Percentiles rank a stretch among this genome's conserved stretches.
Evolutionary conservation across 257 asterid species (phyloP).

Genomic region (Solanum virginianum): DNA sequence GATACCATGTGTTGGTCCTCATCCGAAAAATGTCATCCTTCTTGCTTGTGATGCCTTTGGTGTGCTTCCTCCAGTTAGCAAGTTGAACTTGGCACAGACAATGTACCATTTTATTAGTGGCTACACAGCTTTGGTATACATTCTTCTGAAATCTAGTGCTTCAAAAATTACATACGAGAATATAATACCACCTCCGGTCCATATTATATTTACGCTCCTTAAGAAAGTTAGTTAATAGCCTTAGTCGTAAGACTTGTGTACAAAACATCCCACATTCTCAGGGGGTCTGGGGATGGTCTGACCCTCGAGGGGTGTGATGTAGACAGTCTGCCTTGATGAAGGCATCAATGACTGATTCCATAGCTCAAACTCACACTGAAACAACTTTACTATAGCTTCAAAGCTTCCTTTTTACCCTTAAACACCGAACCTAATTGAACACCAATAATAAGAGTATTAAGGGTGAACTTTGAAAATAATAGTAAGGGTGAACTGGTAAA

Average conservation of each 20-base stretch:
- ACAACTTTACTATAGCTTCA: neutral
- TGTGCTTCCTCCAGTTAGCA: constrained; percentile 95
- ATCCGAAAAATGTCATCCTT: constrained; percentile 79
- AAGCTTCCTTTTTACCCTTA: neutral
- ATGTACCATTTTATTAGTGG: constrained; percentile 98
- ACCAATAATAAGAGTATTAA: neutral
- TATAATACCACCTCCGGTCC: too few species aligned
- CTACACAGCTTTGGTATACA: constrained; percentile 72
- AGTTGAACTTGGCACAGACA: constrained; percentile 66
- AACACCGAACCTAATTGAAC: neutral
- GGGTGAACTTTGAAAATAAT: neutral
- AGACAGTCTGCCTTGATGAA: neutral
- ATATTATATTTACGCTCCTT: too few species aligned
- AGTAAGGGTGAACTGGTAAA: too few species aligned
- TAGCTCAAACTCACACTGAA: too few species aligned
- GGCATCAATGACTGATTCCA: neutral
- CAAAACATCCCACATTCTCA: neutral
- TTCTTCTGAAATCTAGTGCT: neutral
- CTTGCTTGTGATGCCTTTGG: constrained; percentile 94
- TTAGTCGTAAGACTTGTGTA: neutral
- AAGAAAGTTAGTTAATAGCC: too few species aligned
- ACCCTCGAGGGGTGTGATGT: neutral
- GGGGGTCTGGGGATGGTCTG: neutral
- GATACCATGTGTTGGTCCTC: constrained; percentile 95
- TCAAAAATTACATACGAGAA: neutral